Percentiles rank a stretch among this genome's conserved stretches.
Conservation (phyloP, 2,329 filamentous ascomycete species). For the Tolypocladium inflatum region DNA sequence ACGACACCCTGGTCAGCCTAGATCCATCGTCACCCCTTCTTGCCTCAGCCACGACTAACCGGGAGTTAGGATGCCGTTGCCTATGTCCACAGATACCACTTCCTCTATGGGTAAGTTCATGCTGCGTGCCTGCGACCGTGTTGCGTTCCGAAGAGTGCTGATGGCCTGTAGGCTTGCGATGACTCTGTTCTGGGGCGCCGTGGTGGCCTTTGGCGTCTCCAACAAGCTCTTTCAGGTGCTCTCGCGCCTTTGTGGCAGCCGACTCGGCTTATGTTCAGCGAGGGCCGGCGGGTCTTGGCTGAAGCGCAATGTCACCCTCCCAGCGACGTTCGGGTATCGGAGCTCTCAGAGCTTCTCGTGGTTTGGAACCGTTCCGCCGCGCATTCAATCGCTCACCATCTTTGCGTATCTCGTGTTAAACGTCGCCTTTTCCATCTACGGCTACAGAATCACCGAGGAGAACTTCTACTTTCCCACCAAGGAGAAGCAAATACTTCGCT, state of each 20-base stretch:
- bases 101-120: not conserved
- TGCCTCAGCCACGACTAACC: not conserved
- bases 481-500: slow-evolving; percentile 33
- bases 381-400: slow-evolving; percentile 32
- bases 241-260: not conserved
- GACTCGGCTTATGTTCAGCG: not conserved
- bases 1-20: not conserved
- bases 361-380: slow-evolving; percentile 31
- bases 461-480: slow-evolving; percentile 24
- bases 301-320: slow-evolving; percentile 23
- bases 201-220: slow-evolving; percentile 24
- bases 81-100: not conserved
- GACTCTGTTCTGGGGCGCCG: slow-evolving; percentile 29
- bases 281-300: slow-evolving; percentile 15
- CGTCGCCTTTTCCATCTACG: slow-evolving; percentile 22
- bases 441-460: slow-evolving; percentile 25
- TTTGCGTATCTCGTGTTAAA: slow-evolving; percentile 28
- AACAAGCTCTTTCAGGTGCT: slow-evolving; percentile 16
- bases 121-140: not conserved
- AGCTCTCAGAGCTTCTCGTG: slow-evolving; percentile 34
- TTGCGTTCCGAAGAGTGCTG: not conserved
- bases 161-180: slow-evolving; percentile 14
- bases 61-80: not conserved
- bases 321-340: slow-evolving; percentile 33
- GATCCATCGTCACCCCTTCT: not conserved